Percentiles rank a stretch among this genome's conserved stretches.
These are phyloP conservation scores for Penicillium fimorum DNA, from an alignment of 495 filamentous ascomycete genomes.

Conservation along the genomic window DNA sequence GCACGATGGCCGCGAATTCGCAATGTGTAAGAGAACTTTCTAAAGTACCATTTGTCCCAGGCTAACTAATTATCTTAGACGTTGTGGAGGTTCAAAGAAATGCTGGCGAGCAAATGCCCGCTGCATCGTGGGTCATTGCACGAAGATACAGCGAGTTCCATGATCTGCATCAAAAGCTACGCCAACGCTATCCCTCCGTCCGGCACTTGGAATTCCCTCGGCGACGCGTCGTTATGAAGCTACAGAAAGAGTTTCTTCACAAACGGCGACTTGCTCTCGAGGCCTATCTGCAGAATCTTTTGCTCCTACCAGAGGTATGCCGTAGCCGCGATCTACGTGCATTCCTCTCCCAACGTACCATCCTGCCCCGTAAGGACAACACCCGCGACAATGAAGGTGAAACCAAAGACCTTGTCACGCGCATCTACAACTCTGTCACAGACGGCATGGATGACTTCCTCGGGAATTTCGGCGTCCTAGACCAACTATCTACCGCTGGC, in stretches of 20 bases:
- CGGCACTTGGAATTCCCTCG: conserved; percentile 89
- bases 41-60: not conserved
- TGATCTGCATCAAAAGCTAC: conserved; percentile 86
- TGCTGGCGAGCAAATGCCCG: conserved; percentile 85
- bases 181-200: conserved; percentile 79
- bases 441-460: conserved; percentile 98
- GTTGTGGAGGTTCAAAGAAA: conserved; percentile 87
- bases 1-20: conserved; percentile 91
- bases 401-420: conserved; percentile 85
- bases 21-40: conserved; percentile 61
- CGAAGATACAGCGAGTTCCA: conserved; percentile 95
- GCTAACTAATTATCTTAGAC: conserved; percentile 42
- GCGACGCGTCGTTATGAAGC: conserved; percentile 88
- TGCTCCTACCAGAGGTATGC: conserved; percentile 89
- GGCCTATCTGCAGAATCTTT: conserved; percentile 77
- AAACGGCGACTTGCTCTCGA: conserved; percentile 83
- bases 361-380: conserved; percentile 56
- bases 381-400: conserved; percentile 57
- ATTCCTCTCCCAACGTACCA: conserved; percentile 88
- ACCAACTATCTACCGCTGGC: conserved; percentile 88
- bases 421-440: conserved; percentile 92
- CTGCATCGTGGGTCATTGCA: conserved; percentile 76
- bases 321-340: conserved; percentile 88
- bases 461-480: conserved; percentile 91
- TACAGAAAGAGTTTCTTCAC: conserved; percentile 91